Percentiles rank a stretch among this genome's conserved stretches.
phyloP scores from a whole-genome alignment of 768 basidiomycete species.

The Mycena belliarum region DNA sequence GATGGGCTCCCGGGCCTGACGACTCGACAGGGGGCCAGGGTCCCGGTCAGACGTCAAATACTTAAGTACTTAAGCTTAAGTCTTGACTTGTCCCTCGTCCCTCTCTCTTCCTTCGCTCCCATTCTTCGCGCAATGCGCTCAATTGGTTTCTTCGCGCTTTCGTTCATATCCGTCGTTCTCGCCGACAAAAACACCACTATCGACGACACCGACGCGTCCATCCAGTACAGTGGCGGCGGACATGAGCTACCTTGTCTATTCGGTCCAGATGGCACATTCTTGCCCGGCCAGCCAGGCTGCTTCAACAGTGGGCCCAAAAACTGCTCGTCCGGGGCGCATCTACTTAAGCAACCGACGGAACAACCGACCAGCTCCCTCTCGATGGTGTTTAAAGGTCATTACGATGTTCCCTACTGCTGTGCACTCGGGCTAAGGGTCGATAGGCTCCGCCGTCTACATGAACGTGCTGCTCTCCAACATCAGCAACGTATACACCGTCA shows the following conservation, averaged over 20 bases:
- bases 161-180: not conserved
- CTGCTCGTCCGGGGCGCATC: constrained; percentile 23
- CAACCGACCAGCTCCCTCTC: constrained; percentile 24
- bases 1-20: too few species aligned
- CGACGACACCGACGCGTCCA: constrained; percentile 26
- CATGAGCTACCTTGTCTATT: constrained; percentile 11
- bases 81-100: not conserved
- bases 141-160: not conserved
- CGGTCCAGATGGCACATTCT: constrained; percentile 4
- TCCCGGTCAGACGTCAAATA: too few species aligned
- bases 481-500: constrained; percentile 27
- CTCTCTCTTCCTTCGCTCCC: not conserved
- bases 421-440: not conserved
- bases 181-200: constrained; percentile 25
- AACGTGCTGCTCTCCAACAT: constrained; percentile 23
- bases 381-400: constrained; percentile 27
- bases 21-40: too few species aligned
- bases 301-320: constrained; percentile 20
- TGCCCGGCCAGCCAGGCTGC: constrained; percentile 20
- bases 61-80: too few species aligned
- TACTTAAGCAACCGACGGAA: constrained; percentile 20
- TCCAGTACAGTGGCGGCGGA: constrained; percentile 23
- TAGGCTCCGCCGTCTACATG: constrained; percentile 30
- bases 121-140: constrained; percentile 13
- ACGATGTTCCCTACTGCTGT: not conserved